Conservation (phyloP, 2,329 filamentous ascomycete species). For the Claviceps africana region DNA sequence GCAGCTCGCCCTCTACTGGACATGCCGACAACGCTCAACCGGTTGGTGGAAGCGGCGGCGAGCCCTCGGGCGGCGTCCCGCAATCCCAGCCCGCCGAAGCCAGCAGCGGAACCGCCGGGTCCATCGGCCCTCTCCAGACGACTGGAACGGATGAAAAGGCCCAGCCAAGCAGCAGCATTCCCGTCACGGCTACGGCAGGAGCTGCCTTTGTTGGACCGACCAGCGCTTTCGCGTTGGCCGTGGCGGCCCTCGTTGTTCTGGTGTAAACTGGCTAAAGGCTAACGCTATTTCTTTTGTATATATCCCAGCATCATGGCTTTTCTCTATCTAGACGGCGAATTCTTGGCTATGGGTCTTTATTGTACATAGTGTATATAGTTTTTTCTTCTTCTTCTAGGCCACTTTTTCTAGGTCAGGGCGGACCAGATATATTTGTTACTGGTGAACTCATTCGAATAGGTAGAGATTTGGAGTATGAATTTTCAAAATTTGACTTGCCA, state of each 20-base stretch:
- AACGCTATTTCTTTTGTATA: neutral
- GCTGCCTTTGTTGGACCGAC: neutral
- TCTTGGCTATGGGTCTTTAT: neutral
- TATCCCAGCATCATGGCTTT: neutral
- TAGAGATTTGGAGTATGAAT: no score
- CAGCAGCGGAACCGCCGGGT: no score
- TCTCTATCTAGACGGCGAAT: neutral
- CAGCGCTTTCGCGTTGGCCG: conserved; percentile 1
- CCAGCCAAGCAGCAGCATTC: neutral
- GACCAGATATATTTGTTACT: no score
- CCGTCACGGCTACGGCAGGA: conserved; percentile 2
- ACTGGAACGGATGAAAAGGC: neutral
- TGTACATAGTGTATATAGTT: neutral
- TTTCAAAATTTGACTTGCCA: no score
- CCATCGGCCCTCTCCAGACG: no score
- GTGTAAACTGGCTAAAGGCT: neutral
- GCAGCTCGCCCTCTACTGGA: neutral
- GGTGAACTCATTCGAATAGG: no score
- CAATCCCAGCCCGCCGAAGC: no score
- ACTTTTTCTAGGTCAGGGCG: no score
- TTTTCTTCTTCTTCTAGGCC: no score
- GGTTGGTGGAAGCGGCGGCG: neutral
- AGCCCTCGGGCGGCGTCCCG: no score
- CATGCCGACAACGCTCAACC: neutral
- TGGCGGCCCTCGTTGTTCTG: conserved; percentile 2